phyloP scores from a whole-genome alignment of 345 rosid species.

The Aquilaria sinensis region DNA sequence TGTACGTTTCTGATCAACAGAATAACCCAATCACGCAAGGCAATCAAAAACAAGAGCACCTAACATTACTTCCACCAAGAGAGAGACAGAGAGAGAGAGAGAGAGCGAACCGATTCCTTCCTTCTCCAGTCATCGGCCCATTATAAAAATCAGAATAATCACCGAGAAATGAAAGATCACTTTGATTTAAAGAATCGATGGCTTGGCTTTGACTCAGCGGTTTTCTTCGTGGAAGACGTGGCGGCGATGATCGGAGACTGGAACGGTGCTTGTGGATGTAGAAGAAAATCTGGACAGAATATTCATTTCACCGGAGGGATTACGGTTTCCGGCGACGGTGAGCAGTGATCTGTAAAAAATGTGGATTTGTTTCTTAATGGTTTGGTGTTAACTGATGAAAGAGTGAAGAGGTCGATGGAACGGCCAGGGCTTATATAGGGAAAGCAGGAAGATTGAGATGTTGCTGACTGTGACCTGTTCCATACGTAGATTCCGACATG shows the following conservation, averaged over 20 bases:
- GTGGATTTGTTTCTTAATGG: not conserved
- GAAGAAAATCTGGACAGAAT: conserved; percentile 25
- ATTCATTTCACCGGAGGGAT: conserved; percentile 49
- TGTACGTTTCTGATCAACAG: conserved; percentile 8
- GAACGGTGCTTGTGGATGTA: conserved; percentile 30
- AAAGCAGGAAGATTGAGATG: conserved; percentile 11
- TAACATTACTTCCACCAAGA: not conserved
- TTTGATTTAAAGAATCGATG: not conserved
- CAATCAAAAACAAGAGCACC: too few relatives aligned
- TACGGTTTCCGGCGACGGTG: conserved; percentile 22
- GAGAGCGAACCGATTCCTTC: conserved; percentile 12
- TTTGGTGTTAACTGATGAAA: conserved; percentile 19
- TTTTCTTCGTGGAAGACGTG: conserved; percentile 60
- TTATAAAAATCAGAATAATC: conserved; percentile 18
- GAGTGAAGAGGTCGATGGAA: conserved; percentile 16
- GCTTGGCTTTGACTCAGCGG: conserved; percentile 19
- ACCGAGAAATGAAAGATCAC: conserved; percentile 18
- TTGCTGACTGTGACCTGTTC: conserved; percentile 32
- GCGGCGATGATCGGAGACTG: conserved; percentile 56
- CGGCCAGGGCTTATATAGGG: conserved; percentile 34
- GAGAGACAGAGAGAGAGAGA: conserved; percentile 17
- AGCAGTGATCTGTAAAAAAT: not conserved
- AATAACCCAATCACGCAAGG: conserved; percentile 7
- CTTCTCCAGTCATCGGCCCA: conserved; percentile 20
- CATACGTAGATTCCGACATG: conserved; percentile 10